Conservation (phyloP, 2,329 filamentous ascomycete genomes). For the Colletotrichum scovillei region DNA sequence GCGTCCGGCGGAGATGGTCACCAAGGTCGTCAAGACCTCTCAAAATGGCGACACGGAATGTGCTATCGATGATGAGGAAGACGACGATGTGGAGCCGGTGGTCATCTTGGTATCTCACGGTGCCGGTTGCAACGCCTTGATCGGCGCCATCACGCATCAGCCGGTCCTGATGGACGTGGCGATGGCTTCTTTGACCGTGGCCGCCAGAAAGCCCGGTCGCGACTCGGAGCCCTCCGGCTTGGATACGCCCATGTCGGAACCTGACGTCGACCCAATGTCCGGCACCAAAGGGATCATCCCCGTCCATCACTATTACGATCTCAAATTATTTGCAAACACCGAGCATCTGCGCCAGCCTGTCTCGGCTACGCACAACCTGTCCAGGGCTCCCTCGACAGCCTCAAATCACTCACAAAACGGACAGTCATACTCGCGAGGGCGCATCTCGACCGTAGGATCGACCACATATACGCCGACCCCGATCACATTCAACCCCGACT, state of each 20-base stretch:
- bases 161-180: slow-evolving; percentile 91
- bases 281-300: slow-evolving; percentile 49
- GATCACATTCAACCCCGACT: slow-evolving; percentile 48
- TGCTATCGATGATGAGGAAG: slow-evolving; percentile 58
- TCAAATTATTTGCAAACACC: slow-evolving; percentile 78
- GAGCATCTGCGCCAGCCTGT: slow-evolving; percentile 73
- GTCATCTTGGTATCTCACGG: slow-evolving; percentile 93
- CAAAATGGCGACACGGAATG: slow-evolving; percentile 45
- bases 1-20: slow-evolving; percentile 62
- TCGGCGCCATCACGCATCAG: slow-evolving; percentile 90
- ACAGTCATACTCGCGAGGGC: slow-evolving; percentile 48
- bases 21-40: slow-evolving; percentile 52
- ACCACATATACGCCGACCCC: slow-evolving; percentile 33
- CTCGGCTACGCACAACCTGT: slow-evolving; percentile 45
- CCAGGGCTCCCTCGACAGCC: slow-evolving; percentile 44
- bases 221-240: slow-evolving; percentile 42
- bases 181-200: slow-evolving; percentile 92
- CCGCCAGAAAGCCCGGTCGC: slow-evolving; percentile 68
- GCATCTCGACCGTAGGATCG: slow-evolving; percentile 42
- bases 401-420: slow-evolving; percentile 47
- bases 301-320: slow-evolving; percentile 75
- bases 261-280: slow-evolving; percentile 24
- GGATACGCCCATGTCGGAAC: slow-evolving; percentile 39
- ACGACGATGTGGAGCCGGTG: slow-evolving; percentile 79
- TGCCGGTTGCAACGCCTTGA: slow-evolving; percentile 94